Conservation (phyloP, 208 protist species). For the Polymyxa betae region DNA sequence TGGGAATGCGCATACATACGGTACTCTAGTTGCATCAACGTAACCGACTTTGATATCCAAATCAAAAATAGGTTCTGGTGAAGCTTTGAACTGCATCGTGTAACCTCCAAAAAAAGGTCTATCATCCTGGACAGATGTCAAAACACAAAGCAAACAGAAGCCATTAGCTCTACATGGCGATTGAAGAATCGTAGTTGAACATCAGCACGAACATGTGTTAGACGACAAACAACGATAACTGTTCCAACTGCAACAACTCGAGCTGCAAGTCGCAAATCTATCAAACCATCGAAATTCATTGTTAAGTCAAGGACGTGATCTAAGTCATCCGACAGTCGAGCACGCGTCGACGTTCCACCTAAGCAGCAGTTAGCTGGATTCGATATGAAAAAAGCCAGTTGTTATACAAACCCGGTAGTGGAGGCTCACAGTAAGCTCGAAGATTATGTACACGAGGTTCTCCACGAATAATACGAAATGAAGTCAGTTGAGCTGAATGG, state of each 20-base stretch:
- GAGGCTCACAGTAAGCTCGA: neutral
- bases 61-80: neutral
- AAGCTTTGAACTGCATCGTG: neutral
- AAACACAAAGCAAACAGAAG: neutral
- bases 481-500: neutral
- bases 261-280: neutral
- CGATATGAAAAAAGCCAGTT: neutral
- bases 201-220: neutral
- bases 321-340: neutral
- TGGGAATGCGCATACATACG: neutral
- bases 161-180: neutral
- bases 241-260: neutral
- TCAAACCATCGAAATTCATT: constrained; percentile 11
- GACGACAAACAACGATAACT: neutral
- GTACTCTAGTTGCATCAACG: neutral
- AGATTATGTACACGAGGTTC: neutral
- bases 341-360: neutral
- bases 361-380: neutral
- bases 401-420: neutral
- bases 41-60: constrained; percentile 33
- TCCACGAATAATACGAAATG: constrained; percentile 18
- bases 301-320: constrained; percentile 13
- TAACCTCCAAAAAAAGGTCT: constrained; percentile 7
- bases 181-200: constrained; percentile 42
- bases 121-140: neutral